Conservation (phyloP, 495 filamentous ascomycete species). For the Trichocladium antarcticum region DNA sequence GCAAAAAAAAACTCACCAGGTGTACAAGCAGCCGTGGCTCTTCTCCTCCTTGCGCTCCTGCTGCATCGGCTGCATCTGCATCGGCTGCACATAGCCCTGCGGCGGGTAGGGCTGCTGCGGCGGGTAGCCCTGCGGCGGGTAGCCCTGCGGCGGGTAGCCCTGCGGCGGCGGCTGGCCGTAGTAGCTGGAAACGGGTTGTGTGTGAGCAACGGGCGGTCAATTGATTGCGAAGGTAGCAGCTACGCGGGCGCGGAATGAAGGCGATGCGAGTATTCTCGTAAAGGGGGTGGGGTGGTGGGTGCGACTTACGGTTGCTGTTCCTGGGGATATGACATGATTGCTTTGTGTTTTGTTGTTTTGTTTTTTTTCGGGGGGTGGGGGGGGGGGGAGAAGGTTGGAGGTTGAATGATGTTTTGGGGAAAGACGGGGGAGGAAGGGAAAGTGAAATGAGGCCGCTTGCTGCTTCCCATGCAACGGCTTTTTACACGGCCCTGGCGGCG, state of each 20-base stretch:
- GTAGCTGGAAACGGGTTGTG: not conserved
- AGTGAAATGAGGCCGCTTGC: not conserved
- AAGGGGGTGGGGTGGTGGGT: no score
- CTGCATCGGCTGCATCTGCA: constrained; percentile 12
- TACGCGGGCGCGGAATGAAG: no score
- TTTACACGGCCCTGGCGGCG: no score
- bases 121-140: constrained; percentile 3
- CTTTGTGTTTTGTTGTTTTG: not conserved
- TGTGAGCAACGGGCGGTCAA: not conserved
- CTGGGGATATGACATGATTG: not conserved
- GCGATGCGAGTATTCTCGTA: no score
- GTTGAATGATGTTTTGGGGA: not conserved
- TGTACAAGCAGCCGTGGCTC: constrained; percentile 21
- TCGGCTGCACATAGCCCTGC: constrained; percentile 8
- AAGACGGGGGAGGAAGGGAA: not conserved
- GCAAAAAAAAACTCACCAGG: constrained; percentile 10
- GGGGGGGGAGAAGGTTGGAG: no score
- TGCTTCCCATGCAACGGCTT: not conserved
- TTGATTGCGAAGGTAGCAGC: no score
- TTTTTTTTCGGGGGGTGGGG: no score
- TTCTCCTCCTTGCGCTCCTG: constrained; percentile 19
- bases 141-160: constrained; percentile 5
- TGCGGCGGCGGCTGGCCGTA: constrained; percentile 6
- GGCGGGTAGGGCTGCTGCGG: constrained; percentile 5
- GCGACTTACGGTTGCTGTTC: no score